A percentile compares a stretch with the other conserved stretches of the same genome.
Conservation (phyloP, 2,329 filamentous ascomycete genomes). For the Simplicillium sp. region DNA sequence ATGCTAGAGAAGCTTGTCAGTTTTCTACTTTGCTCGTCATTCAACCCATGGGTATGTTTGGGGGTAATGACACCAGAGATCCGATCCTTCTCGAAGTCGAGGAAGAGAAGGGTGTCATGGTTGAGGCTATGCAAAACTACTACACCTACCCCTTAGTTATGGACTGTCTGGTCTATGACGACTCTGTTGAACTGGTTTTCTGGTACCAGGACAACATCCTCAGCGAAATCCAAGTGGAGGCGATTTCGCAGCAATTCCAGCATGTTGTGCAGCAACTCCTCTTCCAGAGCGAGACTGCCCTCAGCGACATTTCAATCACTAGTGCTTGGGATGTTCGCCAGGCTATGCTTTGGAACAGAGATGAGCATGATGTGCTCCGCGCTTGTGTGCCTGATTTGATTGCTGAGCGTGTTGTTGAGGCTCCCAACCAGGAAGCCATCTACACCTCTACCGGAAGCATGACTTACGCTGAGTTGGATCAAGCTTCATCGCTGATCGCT, state of each 20-base stretch:
- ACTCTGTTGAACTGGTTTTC: slow-evolving; percentile 4
- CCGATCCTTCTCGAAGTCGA: too few species aligned
- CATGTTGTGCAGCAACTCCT: slow-evolving; percentile 10
- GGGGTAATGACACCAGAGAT: too few species aligned
- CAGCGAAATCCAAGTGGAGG: slow-evolving; percentile 8
- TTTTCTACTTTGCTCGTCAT: slow-evolving; percentile 21
- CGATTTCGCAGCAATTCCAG: too few species aligned
- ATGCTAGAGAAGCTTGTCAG: slow-evolving; percentile 8
- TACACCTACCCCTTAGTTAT: slow-evolving; percentile 15
- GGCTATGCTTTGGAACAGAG: slow-evolving; percentile 6
- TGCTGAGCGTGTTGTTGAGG: slow-evolving; percentile 24
- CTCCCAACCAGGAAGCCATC: too few species aligned
- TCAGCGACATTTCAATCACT: slow-evolving; percentile 1
- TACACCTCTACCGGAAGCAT: slow-evolving; percentile 17
- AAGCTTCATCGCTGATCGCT: slow-evolving; percentile 7
- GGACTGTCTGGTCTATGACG: slow-evolving; percentile 9
- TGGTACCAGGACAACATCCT: slow-evolving; percentile 6
- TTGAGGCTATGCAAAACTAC: slow-evolving; percentile 7
- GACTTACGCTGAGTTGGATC: slow-evolving; percentile 26
- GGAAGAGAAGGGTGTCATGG: not conserved
- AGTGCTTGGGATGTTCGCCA: slow-evolving; percentile 5
- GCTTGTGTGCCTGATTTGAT: slow-evolving; percentile 25
- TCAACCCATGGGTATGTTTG: slow-evolving; percentile 7
- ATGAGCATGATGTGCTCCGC: slow-evolving; percentile 18
- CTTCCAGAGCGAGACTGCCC: slow-evolving; percentile 8